Evolutionary conservation across 208 protist species (phyloP), one percentile per base, ranked within the genome.

Genomic region (Strigomonas galati): DNA sequence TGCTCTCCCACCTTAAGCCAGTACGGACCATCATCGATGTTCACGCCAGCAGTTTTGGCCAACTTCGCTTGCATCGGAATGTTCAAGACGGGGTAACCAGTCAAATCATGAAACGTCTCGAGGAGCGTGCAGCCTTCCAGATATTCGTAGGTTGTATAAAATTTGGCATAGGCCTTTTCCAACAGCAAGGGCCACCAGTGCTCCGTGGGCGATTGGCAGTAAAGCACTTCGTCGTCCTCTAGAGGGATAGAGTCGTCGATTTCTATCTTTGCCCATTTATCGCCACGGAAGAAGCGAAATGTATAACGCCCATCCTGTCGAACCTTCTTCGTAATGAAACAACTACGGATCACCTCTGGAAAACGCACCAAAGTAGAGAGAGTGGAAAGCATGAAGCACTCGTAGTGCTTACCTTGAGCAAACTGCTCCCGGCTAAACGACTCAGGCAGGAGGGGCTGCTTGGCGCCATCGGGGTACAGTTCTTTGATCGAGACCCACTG

Each of bases 151-250:
- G 56, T 65, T 35, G 70, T 81, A 76, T 92, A 88, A 76, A 96
- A 92, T 69, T 96, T 96, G 30, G 90, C 90, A 72, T 96, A 96
- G 37, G 90, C 90, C 82, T 96, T 96, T 78, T 96, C 87, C 59
- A 96, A 74, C 64, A 96, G 73, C 49, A 93, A 72, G 26, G 90
- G 87, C 77, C 85, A 96, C 82, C 82, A 90, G 60, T 88, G 85
- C 68, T 79, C 76, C 5, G 76, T 85, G n/a, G 85, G 87, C 1
- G 82, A 89, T 4, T 72, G 87, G 69, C 71, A 79, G 65, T 91
- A 88, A 10, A 87, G 67, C 35, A 83, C 81, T 0, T 76, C 72
- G 35, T 78, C 75, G 44, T 79, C 76, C 53, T 88, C 76, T 17
- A 87, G 46, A 0, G 87, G 64, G 19, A 93, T 81, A 21, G 53